Base-by-base conservation (phyloP, 805 yeast species). In the Candida schatavii region DNA sequence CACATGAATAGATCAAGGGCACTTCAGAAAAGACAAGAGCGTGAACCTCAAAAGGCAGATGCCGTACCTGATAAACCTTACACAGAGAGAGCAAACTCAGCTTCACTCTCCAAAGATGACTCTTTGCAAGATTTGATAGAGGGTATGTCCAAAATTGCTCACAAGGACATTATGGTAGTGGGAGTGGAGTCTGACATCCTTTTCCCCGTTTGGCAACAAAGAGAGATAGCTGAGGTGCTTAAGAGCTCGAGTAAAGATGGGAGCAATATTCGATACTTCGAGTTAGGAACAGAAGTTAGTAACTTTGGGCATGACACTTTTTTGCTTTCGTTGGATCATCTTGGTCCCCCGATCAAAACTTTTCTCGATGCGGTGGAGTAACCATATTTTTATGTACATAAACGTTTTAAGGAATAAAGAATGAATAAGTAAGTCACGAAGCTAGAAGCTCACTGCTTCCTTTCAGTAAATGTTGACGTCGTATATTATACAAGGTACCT, bases 201-300 rank as follows among this genome's bases (percentile, higher is more conserved):
- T 39, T 90, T 90, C 70, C 97, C 97, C 1, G 87, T 83, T 28
- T 88, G 96, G 96, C 97, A 90, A 66, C 97, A 90, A 63, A 65
- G 81, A 43, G 97, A 90, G 57, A 81, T 88, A 43, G 81, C 80
- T 22, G 76, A 78, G 13, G 77, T 80, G 28, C 70, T 90, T 36
- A 64, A 59, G 39, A 62, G 56, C 29, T 69, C 70, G 33, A 47
- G 49, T 32, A 37, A 44, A 32, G n/a, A n/a, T n/a, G 43, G 49
- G 14, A 45, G 55, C 3, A 48, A 55, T 27, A 72, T 84, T 37
- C 66, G 68, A 43, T 88, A 88, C 57, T 72, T 80, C 42, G 97
- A 90, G 58, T 70, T 90, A 44, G 81, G 89, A 32, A 80, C 80
- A 44, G 85, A 86, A 38, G 72, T 85, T 26, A 84, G 95, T 58